phyloP scores from a whole-genome alignment of 805 yeast genomes.

The Pichia sporocuriosa region DNA sequence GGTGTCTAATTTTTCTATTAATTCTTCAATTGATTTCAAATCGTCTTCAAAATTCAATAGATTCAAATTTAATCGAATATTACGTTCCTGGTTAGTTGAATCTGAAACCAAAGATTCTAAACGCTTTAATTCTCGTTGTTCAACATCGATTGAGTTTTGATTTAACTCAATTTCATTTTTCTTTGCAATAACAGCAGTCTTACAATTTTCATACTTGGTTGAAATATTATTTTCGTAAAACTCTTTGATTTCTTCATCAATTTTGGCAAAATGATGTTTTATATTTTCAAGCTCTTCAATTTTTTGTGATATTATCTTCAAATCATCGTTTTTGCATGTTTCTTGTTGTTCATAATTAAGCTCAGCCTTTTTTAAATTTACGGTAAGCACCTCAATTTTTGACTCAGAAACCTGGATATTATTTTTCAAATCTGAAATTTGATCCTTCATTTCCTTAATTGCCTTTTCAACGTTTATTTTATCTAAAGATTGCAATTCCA shows the following conservation, averaged over 20 bases:
- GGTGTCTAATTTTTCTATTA: conserved; percentile 31
- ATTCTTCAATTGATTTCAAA: conserved; percentile 19
- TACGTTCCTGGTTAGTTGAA: conserved; percentile 54
- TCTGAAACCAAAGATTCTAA: conserved; percentile 49
- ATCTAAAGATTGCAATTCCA: conserved; percentile 47
- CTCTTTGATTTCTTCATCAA: conserved; percentile 37
- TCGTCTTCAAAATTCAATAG: conserved; percentile 40
- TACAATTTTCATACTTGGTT: conserved; percentile 18
- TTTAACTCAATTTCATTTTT: conserved; percentile 36
- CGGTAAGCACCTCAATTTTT: neutral
- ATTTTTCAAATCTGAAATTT: conserved; percentile 8
- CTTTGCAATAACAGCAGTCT: conserved; percentile 12
- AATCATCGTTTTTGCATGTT: neutral
- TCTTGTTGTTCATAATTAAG: neutral
- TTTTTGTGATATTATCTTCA: conserved; percentile 5
- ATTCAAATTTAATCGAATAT: conserved; percentile 39
- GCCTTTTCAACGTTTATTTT: conserved; percentile 34
- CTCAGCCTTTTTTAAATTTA: conserved; percentile 1
- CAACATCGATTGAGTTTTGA: conserved; percentile 35
- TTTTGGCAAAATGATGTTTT: conserved; percentile 35
- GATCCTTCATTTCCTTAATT: conserved; percentile 32
- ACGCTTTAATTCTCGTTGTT: conserved; percentile 59
- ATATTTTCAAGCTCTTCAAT: conserved; percentile 35
- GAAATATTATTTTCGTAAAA: conserved; percentile 21
- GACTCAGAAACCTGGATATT: conserved; percentile 2